Percentiles rank a stretch among this genome's conserved stretches.
phyloP scores from a whole-genome alignment of 2,329 filamentous ascomycete genomes.

The Phialemoniopsis sp. region DNA sequence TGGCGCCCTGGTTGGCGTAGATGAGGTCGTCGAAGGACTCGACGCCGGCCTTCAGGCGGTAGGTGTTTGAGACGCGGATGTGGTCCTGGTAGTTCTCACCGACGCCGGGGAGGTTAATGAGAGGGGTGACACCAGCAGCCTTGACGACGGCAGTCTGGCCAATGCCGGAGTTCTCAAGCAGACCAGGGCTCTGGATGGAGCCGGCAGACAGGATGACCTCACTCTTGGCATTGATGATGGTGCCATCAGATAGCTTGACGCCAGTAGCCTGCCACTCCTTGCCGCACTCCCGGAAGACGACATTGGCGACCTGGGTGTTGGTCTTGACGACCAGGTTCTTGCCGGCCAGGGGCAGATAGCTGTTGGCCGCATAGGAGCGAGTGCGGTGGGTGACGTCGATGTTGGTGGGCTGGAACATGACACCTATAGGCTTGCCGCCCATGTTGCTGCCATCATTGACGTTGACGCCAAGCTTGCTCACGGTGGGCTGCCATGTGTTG shows the following conservation, averaged over 20 bases:
- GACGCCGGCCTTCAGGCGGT: slow-evolving; percentile 20
- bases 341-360: slow-evolving; percentile 34
- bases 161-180: slow-evolving; percentile 36
- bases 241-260: slow-evolving; percentile 17
- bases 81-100: slow-evolving; percentile 43
- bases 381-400: slow-evolving; percentile 40
- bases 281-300: slow-evolving; percentile 23
- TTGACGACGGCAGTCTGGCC: slow-evolving; percentile 43
- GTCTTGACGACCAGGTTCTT: slow-evolving; percentile 35
- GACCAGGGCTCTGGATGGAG: slow-evolving; percentile 2
- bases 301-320: slow-evolving; percentile 27
- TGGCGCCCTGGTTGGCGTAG: slow-evolving; percentile 21
- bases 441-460: slow-evolving; percentile 22
- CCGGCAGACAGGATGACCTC: slow-evolving; percentile 7
- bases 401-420: slow-evolving; percentile 43
- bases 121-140: slow-evolving; percentile 37
- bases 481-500: slow-evolving; percentile 35
- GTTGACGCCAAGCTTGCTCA: slow-evolving; percentile 41
- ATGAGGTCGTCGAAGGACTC: slow-evolving; percentile 20
- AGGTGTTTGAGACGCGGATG: slow-evolving; percentile 11
- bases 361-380: slow-evolving; percentile 40
- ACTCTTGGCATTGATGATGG: slow-evolving; percentile 15
- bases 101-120: slow-evolving; percentile 53
- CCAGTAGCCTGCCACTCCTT: slow-evolving; percentile 9
- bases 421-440: slow-evolving; percentile 44